Evolutionary conservation across 345 rosid genomes (phyloP).

Genomic region (Syzygium jambos): DNA sequence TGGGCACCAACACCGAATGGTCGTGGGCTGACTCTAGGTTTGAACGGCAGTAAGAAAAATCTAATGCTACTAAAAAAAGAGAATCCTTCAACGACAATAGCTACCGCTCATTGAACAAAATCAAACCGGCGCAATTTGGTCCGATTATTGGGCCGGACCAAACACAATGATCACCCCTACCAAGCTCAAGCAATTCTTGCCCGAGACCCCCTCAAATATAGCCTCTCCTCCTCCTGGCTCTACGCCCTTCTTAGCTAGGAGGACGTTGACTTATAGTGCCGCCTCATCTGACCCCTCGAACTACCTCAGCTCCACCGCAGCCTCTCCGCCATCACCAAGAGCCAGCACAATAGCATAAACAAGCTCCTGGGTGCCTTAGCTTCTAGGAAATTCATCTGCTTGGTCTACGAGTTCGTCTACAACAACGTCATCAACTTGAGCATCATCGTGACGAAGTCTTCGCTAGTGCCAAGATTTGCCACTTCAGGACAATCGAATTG

Average conservation of each 20-base stretch:
- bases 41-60: no score
- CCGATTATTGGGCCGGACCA: not conserved
- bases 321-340: slow-evolving; percentile 19
- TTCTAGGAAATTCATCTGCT: slow-evolving; percentile 24
- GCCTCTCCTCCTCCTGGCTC: slow-evolving; percentile 21
- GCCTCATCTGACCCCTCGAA: slow-evolving; percentile 12
- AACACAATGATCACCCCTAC: not conserved
- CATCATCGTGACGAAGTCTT: slow-evolving; percentile 17
- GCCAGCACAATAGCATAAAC: slow-evolving; percentile 25
- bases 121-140: not conserved
- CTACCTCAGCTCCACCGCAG: slow-evolving; percentile 4
- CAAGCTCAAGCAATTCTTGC: no score
- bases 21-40: not conserved
- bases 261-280: slow-evolving; percentile 20
- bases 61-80: no score
- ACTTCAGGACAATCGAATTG: slow-evolving; percentile 31
- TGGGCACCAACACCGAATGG: not conserved
- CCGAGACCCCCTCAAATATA: no score
- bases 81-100: not conserved
- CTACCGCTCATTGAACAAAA: not conserved
- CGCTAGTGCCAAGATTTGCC: slow-evolving; percentile 27
- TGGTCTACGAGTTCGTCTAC: slow-evolving; percentile 33
- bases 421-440: slow-evolving; percentile 34
- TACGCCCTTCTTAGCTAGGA: slow-evolving; percentile 15
- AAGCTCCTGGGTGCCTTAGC: slow-evolving; percentile 34